Evolutionary conservation across 176 grass and related monocot species (phyloP), one percentile per base, ranked within the genome.

Genomic region (Oryza glaberrima): DNA sequence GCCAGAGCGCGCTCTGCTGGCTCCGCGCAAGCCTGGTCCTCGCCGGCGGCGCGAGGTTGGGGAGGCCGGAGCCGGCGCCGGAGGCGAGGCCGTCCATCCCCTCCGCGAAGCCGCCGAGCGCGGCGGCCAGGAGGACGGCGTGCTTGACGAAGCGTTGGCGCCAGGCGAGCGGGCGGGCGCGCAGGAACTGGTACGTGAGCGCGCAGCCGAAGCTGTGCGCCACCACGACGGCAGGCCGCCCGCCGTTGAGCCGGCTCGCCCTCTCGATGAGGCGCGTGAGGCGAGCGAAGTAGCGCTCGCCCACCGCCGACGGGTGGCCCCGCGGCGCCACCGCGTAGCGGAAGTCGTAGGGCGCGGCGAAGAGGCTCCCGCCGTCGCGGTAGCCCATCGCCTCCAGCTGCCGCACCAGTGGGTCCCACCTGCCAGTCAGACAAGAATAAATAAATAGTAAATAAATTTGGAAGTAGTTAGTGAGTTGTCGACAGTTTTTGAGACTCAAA

Each of bases 331-430:
- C 78, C 11, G 88, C 43, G 77, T 96, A 91, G 11, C 94, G 91
- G 81, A 96, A 96, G 82, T 96, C 91, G 71, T 93, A 96, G 1
- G 94, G 94, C 38, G 91, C 91, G 20, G 51, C 91, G 52, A 91
- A 89, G 26, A 93, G 88, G 48, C 13, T 90, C 69, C 60, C 61
- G 48, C 83, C 78, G 6, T 93, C 91, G 28, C 76, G 67, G 83
- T 93, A 93, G 67, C 91, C 88, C 8, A 58, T n/a, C 43, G n/a
- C 58, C 51, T 93, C 83, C 72, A 91, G 26, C 13, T 17, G 67
- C 32, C 45, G 35, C 58, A 96, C 69, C 10, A 96, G 52, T 0
- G 3, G 75, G 15, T 60, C 94, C 94, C 79, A 90, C 74, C 88
- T 86, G 60, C 11, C 76, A 88, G 69, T 1, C 5, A 11, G 22